These are phyloP conservation scores for Meyerozyma athensensis DNA, from an alignment of 1,139 yeast genomes.

Conservation along the genomic window DNA sequence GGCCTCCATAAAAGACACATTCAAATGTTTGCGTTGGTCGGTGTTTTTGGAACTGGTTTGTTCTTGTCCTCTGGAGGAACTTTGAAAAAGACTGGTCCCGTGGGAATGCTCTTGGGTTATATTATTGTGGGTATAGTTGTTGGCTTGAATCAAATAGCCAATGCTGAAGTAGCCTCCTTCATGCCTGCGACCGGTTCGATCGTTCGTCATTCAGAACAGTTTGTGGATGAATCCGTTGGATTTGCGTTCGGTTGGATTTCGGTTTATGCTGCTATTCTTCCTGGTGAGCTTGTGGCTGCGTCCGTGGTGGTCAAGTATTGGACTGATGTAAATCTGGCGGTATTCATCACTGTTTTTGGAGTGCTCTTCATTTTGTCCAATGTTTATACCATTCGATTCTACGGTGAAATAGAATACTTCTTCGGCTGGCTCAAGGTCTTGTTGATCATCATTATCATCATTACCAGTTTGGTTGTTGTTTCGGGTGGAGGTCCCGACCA, in stretches of 20 bases:
- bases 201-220: conserved; percentile 25
- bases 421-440: conserved; percentile 26
- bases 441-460: conserved; percentile 22
- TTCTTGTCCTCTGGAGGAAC: conserved; percentile 21
- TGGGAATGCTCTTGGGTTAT: conserved; percentile 19
- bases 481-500: conserved; percentile 28
- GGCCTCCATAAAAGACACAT: conserved; percentile 19
- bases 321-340: conserved; percentile 20
- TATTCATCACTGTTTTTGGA: conserved; percentile 26
- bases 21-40: conserved; percentile 29
- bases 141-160: conserved; percentile 20
- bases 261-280: conserved; percentile 17
- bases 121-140: conserved; percentile 20
- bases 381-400: conserved; percentile 22
- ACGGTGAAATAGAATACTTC: conserved; percentile 30
- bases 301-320: conserved; percentile 25
- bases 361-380: conserved; percentile 21
- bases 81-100: conserved; percentile 17
- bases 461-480: conserved; percentile 24
- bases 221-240: conserved; percentile 24
- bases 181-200: conserved; percentile 28
- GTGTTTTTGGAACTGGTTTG: conserved; percentile 25
- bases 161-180: conserved; percentile 25
- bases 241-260: conserved; percentile 22
- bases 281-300: conserved; percentile 23